A percentile compares a stretch with the other conserved stretches of the same genome.
These are phyloP conservation scores for Calocybe gambosa DNA, from an alignment of 1,284 basidiomycete genomes.

Conservation along the genomic window DNA sequence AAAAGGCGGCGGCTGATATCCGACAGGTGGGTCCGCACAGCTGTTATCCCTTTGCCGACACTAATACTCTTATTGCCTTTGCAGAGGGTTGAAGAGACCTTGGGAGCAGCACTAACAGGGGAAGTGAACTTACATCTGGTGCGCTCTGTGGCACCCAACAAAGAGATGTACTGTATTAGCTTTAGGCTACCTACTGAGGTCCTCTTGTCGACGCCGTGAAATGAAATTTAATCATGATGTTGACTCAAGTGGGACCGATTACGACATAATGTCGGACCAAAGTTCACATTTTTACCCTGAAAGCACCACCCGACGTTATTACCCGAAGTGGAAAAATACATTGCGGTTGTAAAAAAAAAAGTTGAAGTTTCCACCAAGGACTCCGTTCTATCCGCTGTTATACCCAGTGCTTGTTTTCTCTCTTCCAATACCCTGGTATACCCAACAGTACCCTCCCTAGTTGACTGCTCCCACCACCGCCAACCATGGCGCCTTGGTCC, in stretches of 20 bases:
- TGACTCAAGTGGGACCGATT: not conserved
- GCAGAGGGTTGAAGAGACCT: conserved; percentile 69
- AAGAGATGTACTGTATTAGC: conserved; percentile 98
- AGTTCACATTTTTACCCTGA: conserved; percentile 2
- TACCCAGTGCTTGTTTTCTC: conserved; percentile 1
- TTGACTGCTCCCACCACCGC: not conserved
- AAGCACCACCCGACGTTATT: not conserved
- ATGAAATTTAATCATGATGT: conserved; percentile 5
- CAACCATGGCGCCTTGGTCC: conserved; percentile 20
- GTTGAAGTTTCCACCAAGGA: conserved; percentile 8
- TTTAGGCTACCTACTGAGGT: conserved; percentile 75
- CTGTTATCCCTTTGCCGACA: conserved; percentile 2
- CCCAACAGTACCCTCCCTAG: conserved; percentile 11
- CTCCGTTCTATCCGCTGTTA: conserved; percentile 5
- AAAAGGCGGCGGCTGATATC: conserved; percentile 71
- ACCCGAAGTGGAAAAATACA: conserved; percentile 4
- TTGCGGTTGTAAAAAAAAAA: conserved; percentile 11
- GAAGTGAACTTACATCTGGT: conserved; percentile 73
- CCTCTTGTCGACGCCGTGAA: conserved; percentile 28
- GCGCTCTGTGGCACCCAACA: conserved; percentile 91
- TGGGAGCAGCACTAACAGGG: conserved; percentile 53
- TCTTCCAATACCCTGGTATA: conserved; percentile 8
- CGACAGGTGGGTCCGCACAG: conserved; percentile 51
- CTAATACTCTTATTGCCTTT: conserved; percentile 1
- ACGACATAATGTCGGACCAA: conserved; percentile 5